Percentiles rank a stretch among this genome's conserved stretches.
phyloP scores from a whole-genome alignment of 345 rosid genomes.

The Eucalyptus paniculata region DNA sequence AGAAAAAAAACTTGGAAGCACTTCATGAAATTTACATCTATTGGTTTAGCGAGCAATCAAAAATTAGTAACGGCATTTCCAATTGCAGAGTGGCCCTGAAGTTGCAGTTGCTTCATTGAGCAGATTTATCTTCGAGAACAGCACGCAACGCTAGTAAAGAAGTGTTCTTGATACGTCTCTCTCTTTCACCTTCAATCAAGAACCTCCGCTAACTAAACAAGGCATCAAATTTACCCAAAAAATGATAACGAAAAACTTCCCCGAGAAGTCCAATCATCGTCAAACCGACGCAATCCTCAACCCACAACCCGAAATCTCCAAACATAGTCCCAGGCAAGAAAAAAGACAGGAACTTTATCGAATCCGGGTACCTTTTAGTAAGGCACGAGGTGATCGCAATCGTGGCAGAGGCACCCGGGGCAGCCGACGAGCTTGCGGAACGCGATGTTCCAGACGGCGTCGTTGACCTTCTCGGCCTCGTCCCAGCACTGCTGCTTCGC shows the following conservation, averaged over 20 bases:
- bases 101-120: not conserved
- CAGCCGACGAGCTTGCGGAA: constrained; percentile 91
- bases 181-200: not conserved
- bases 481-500: no score
- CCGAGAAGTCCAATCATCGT: not conserved
- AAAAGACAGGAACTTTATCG: not conserved
- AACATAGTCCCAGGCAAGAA: not conserved
- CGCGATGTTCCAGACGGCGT: constrained; percentile 65
- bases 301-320: not conserved
- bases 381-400: constrained; percentile 83
- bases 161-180: not conserved
- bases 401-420: constrained; percentile 94
- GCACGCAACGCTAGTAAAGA: not conserved
- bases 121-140: not conserved
- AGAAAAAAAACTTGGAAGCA: not conserved
- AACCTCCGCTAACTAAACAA: not conserved
- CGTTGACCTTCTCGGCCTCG: constrained; percentile 75
- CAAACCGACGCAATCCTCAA: not conserved
- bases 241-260: not conserved
- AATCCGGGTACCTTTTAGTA: constrained; percentile 56
- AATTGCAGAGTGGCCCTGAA: not conserved
- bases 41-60: no score
- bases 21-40: not conserved
- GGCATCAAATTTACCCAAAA: not conserved
- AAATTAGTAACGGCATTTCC: no score